phyloP scores from a whole-genome alignment of 2,329 filamentous ascomycete species.

The Penicillium polonicum region DNA sequence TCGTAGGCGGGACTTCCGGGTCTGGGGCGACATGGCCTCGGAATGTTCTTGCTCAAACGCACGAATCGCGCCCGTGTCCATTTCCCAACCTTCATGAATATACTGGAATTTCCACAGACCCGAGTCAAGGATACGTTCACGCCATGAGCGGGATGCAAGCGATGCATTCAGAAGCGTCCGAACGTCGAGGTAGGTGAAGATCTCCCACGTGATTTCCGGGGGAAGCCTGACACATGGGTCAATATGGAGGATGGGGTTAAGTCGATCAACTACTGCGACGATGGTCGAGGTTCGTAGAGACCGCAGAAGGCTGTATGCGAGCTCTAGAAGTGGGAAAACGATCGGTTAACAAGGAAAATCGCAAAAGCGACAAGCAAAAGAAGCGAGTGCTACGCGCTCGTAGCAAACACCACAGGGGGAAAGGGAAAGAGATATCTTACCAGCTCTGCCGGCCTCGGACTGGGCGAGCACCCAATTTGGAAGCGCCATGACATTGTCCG shows the following conservation, averaged over 20 bases:
- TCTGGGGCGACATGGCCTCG: constrained; percentile 37
- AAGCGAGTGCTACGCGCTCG: neutral
- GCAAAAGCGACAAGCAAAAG: neutral
- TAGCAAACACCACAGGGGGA: neutral
- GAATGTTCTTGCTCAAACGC: constrained; percentile 60
- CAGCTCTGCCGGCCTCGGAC: constrained; percentile 56
- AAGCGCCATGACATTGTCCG: constrained; percentile 46
- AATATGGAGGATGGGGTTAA: constrained; percentile 84
- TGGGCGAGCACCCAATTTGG: constrained; percentile 57
- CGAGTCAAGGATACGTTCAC: constrained; percentile 74
- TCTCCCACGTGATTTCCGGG: constrained; percentile 84
- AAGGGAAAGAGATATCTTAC: constrained; percentile 38
- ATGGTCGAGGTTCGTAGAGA: constrained; percentile 78
- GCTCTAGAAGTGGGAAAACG: constrained; percentile 55
- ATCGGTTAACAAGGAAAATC: constrained; percentile 18
- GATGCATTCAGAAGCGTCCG: constrained; percentile 76
- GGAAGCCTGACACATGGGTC: constrained; percentile 86
- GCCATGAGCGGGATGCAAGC: constrained; percentile 77
- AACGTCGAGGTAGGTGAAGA: constrained; percentile 82
- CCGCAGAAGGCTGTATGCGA: constrained; percentile 74
- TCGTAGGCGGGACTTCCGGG: constrained; percentile 49
- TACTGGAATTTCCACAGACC: constrained; percentile 86
- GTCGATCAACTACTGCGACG: constrained; percentile 72
- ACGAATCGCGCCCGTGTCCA: constrained; percentile 64
- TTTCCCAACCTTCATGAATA: constrained; percentile 79